Evolutionary conservation across 2,329 filamentous ascomycete species (phyloP), one percentile per base, ranked within the genome.

Genomic region (Aspergillus aculeatus): DNA sequence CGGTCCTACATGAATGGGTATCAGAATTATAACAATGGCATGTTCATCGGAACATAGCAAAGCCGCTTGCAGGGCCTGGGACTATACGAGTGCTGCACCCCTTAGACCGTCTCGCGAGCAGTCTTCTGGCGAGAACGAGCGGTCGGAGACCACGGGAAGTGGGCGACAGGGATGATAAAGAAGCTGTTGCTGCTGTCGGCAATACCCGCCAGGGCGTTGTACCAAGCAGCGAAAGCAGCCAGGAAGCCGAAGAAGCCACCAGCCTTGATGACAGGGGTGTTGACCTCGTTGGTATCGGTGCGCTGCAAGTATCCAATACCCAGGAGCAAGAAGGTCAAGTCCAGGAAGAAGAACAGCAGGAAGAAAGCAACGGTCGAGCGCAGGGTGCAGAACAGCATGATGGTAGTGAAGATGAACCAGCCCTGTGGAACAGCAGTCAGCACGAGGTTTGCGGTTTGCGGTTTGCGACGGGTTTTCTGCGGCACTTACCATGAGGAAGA

Each of bases 61-160:
- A 19, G 35, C 23, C 21, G 16, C 21, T 23, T 44, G 14, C 5
- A 41, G 50, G 16, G 53, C 47, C 56, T 26, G 26, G 16, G n/a
- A 26, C 50, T 44, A 19, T 35, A 31, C 56, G 24, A 47, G 32
- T 26, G 16, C 47, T 11, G 23, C 48, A n/a, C 16, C 29, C 49
- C 56, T 69, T 73, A 78, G 21, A 70, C 75, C 49, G 69, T 63
- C 62, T 77, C 74, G 55, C 80, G 80, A 44, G 81, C 80, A 57
- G 76, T 78, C 81, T 89, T 81, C 57, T 65, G 81, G 62, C 87
- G 84, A 62, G 86, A 83, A 63, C 84, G 85, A 56, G 86, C 90
- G 79, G 89, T 89, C 69, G 90, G 89, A 41, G 90, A 94, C 94
- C 94, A 97, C 56, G 93, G 94, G 83, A 97, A 96, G 83, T 96